Base-by-base conservation (phyloP, 257 asterid genomes). In the Nicotiana tabacum region DNA sequence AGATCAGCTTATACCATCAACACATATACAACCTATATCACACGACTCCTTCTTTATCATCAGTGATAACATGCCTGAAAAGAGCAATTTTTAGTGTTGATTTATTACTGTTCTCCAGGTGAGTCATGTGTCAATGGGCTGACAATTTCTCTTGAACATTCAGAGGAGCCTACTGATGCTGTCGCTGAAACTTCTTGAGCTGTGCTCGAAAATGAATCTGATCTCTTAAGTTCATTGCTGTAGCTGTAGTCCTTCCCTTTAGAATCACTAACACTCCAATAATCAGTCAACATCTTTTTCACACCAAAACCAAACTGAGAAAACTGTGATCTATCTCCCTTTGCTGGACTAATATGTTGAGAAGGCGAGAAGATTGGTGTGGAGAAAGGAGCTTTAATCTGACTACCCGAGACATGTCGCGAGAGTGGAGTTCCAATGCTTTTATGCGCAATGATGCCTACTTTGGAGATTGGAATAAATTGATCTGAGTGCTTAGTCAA, bases 401-500 rank as follows among this genome's bases (percentile, higher is more conserved):
- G 62, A 74, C 80, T 74, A 48, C 80, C 64, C 0, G 80, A 74
- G 80, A 74, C 1, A 16, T 74, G 80, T 51, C 8, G 27, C 29
- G 88, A 88, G 62, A 24, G 83, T 77, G 87, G 83, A 37, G 83
- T 77, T 48, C 90, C 86, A 12, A 84, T 83, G 55, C 64, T 86
- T 84, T 85, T 86, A 53, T 85, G 89, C 86, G 91, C 87, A 46
- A 91, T 85, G 0, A 48, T 51, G 80, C 80, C 46, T 48, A 51
- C 64, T 51, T 51, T 51, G 62, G 80, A 74, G 43, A 74, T 74
- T 51, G 94, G 86, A 72, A 91, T 56, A 66, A 88, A 87, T 17
- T 92, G 97, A 53, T 92, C 94, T 0, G 97, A 92, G 82, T 91
- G 92, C 84, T 90, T 92, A 2, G 94, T 87, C 85, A 92, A 88